phyloP scores from a whole-genome alignment of 345 rosid species.

The Euphorbia tirucalli region DNA sequence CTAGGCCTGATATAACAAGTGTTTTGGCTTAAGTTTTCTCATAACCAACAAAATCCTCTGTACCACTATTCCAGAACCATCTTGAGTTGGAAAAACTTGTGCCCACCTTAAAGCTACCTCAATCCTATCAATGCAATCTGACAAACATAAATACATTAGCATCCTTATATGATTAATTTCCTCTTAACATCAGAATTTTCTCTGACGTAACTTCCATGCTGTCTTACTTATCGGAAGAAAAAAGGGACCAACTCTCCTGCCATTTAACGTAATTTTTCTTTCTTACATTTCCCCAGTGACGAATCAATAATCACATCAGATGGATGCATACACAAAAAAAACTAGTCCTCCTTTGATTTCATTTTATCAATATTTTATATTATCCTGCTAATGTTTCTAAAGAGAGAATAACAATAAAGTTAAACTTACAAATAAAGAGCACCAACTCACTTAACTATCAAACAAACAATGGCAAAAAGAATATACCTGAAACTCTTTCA shows the following conservation, averaged over 20 bases:
- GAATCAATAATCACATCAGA: background rate
- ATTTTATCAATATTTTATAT: background rate
- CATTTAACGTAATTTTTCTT: too few relatives aligned
- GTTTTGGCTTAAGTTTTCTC: background rate
- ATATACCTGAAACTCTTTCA: conserved; percentile 87
- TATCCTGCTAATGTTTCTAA: background rate
- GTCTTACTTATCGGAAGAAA: too few relatives aligned
- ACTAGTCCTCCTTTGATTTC: too few relatives aligned
- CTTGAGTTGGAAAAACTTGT: background rate
- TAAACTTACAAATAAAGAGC: background rate
- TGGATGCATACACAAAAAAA: background rate
- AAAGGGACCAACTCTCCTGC: too few relatives aligned
- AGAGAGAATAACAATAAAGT: background rate
- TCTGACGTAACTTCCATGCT: too few relatives aligned
- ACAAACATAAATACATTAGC: background rate
- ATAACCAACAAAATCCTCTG: background rate
- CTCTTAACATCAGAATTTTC: background rate
- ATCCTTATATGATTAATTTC: too few relatives aligned
- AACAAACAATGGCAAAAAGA: background rate
- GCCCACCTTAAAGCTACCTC: background rate
- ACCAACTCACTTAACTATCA: background rate
- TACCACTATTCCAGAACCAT: background rate
- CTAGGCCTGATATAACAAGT: background rate
- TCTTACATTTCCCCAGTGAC: background rate
- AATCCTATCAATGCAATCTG: background rate